Evolutionary conservation across 2,329 filamentous ascomycete genomes (phyloP).

Genomic region (Colletotrichum noveboracense): DNA sequence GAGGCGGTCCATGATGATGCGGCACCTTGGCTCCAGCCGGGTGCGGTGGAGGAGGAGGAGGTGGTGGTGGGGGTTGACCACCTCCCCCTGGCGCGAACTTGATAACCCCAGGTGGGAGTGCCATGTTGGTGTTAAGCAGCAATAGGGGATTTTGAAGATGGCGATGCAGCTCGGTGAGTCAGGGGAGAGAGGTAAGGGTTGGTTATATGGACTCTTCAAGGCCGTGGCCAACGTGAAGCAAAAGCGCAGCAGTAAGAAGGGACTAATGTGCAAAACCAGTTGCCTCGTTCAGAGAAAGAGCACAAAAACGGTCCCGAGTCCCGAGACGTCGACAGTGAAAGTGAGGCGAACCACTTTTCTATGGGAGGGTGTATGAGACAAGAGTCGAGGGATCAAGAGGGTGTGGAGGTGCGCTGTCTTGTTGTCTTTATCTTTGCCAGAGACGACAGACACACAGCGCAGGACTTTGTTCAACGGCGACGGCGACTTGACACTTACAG

Average conservation of each 20-base stretch:
- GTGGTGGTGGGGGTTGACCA: background rate
- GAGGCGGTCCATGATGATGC: background rate
- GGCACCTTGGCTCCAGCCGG: background rate
- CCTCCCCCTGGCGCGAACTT: background rate
- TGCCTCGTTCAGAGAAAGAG: background rate
- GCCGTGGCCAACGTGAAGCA: background rate
- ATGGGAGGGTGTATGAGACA: constrained; percentile 7
- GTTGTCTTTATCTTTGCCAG: background rate
- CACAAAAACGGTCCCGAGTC: background rate
- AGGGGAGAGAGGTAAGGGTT: background rate
- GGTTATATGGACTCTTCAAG: background rate
- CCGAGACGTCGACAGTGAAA: background rate
- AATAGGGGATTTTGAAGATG: background rate
- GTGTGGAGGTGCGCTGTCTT: background rate
- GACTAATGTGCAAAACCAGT: background rate
- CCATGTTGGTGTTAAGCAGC: background rate
- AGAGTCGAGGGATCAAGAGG: background rate
- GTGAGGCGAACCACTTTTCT: constrained; percentile 11
- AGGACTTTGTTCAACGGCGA: background rate
- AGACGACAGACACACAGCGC: background rate
- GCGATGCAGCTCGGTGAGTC: background rate
- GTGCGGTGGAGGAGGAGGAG: background rate
- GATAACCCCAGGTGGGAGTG: background rate
- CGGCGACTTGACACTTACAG: background rate
- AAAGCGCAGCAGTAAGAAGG: background rate